Base-by-base conservation (phyloP, 495 filamentous ascomycete genomes). In the Pyronema omphalodes region DNA sequence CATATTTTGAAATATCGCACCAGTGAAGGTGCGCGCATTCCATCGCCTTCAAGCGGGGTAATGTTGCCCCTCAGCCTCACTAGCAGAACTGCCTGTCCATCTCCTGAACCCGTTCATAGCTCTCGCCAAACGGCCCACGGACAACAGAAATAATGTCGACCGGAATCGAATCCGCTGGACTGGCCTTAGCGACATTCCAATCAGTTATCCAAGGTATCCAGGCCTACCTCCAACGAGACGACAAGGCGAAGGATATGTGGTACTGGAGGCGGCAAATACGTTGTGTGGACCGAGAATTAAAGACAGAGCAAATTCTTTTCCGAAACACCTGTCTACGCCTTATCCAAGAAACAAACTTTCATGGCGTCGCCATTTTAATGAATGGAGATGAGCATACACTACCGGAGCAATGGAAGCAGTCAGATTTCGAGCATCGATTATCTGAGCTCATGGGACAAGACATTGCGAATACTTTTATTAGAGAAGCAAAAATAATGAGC, bases 261-360 rank as follows among this genome's bases (percentile, higher is more conserved):
- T 29, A 15, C 29, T 19, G 19, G 17, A 12, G 44, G 34, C 8
- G 11, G 12, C 11, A 35, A 11, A 9, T 58, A 15, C 52, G 18
- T 1, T 18, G 17, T 0, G 53, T 64, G 12, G 23, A 43, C 9
- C 55, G 54, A 54, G 45, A 57, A 12, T 34, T 59, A 11, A 40
- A 36, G n/a, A 54, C 62, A 34, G 55, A 62, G 45, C 46, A 58
- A 7, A 53, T 57, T 23, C 57, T 55, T 12, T 67, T 61, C 44
- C 45, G 54, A 17, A 62, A 67, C 17, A 64, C 66, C 8, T 61
- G 65, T 35, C 47, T 59, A 43, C 36, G 52, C 29, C 53, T 69
- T 14, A 58, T 69, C 34, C 44, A 57, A 6, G 60, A 29, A 29
- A 29, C 23, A 58, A 15, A 29, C 23, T 29, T 29, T 29, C 1